Conservation (phyloP, 768 basidiomycete genomes). For the Multifurca ochricompacta region DNA sequence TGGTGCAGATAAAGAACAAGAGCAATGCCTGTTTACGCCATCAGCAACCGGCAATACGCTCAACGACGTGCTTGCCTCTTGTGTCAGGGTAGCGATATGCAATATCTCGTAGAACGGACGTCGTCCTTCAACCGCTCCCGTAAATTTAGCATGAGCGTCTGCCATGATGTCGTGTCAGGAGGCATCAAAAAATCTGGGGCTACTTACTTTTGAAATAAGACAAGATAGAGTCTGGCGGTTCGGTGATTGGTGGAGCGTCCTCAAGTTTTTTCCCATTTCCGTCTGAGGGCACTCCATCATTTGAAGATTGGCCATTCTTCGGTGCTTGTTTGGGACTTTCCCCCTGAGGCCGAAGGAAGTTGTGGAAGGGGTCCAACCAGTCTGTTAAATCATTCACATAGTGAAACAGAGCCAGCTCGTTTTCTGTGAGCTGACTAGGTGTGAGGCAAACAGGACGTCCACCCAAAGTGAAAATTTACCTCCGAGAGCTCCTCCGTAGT, state of each 20-base stretch:
- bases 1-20: slow-evolving; percentile 58
- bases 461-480: slow-evolving; percentile 30
- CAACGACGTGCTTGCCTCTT: slow-evolving; percentile 45
- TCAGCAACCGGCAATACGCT: slow-evolving; percentile 1
- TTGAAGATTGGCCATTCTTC: slow-evolving; percentile 61
- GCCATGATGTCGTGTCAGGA: not conserved
- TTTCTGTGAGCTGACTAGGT: slow-evolving; percentile 49
- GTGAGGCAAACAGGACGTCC: slow-evolving; percentile 3
- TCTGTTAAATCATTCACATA: slow-evolving; percentile 56
- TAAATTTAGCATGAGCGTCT: slow-evolving; percentile 54
- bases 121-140: slow-evolving; percentile 32
- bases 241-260: slow-evolving; percentile 56
- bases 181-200: not conserved
- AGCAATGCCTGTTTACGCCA: slow-evolving; percentile 51
- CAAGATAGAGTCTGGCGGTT: slow-evolving; percentile 46
- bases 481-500: slow-evolving; percentile 47
- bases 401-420: slow-evolving; percentile 51
- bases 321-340: slow-evolving; percentile 68
- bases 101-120: slow-evolving; percentile 48
- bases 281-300: slow-evolving; percentile 50
- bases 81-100: slow-evolving; percentile 63
- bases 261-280: slow-evolving; percentile 60
- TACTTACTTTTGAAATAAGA: slow-evolving; percentile 48
- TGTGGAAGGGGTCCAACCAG: slow-evolving; percentile 75
- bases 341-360: slow-evolving; percentile 64